Base-by-base conservation (phyloP, 2,329 filamentous ascomycete genomes). In the Phialophora chinensis region DNA sequence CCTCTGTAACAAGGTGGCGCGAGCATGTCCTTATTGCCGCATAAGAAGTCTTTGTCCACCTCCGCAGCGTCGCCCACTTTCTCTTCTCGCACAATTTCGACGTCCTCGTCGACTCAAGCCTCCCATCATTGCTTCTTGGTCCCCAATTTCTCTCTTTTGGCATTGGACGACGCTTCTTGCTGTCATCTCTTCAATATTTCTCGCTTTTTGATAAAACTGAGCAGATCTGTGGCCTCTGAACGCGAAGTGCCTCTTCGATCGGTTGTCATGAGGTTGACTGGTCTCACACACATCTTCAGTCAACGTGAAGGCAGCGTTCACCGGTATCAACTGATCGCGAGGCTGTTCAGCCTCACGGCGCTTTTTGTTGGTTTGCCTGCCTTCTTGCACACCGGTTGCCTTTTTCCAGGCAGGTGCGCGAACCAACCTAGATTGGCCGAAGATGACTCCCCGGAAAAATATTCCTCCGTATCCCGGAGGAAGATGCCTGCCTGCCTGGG, bases 31-130 rank as follows among this genome's bases (percentile, higher is more conserved):
- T 55, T 17, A 12, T 12, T 25, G 49, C 29, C 29, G 53, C 53
- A 55, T 55, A 55, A 55, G 53, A 55, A 55, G 14, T 55, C 49
- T 49, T 7, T 55, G 53, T 35, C 53, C 53, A 55, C 53, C 25
- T 55, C 29, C 29, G 25, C 12, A 55, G 29, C 17, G n/a, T 31
- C 12, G 33, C 27, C n/a, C 12, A 33, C 1, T 35, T 55, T 35
- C 53, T 55, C 49, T 53, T 29, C 49, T 29, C 49, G 7, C 27
- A 25, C 4, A 53, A 25, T 53, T 6, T 29, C 27, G 53, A 23
- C 11, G 23, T 52, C 2, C 17, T 35, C 4, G 14, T 35, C 5
- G 17, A 55, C 11, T 35, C 29, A 20, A 33, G 27, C 29, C 29
- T 27, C 23, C 23, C 52, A 20, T 27, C 7, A 31, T 55, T 55